phyloP scores from a whole-genome alignment of 352 stramenopile genomes.

The Pythium insidiosum region DNA sequence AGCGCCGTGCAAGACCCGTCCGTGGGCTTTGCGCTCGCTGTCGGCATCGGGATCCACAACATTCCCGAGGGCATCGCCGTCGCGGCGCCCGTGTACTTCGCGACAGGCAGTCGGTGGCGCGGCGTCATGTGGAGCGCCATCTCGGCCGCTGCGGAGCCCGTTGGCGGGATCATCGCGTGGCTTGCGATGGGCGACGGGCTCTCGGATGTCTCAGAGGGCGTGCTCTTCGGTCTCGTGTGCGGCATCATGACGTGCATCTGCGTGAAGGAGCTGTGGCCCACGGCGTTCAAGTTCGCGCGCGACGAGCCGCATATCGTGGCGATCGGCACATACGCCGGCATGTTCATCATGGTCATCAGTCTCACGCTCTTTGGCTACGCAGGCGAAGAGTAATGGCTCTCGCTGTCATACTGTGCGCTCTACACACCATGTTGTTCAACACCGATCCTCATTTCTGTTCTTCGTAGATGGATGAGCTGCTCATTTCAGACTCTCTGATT shows the following conservation, averaged over 20 bases:
- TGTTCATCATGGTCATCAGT: constrained; percentile 81
- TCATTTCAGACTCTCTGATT: too few relatives aligned
- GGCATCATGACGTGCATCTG: constrained; percentile 91
- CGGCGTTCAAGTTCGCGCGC: constrained; percentile 87
- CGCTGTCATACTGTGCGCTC: too few relatives aligned
- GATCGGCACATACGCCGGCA: constrained; percentile 65
- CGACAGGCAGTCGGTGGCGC: constrained; percentile 88
- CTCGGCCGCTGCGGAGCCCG: constrained; percentile 74
- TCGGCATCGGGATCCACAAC: constrained; percentile 96
- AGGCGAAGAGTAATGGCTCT: too few relatives aligned
- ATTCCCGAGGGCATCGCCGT: constrained; percentile 95
- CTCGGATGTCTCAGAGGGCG: constrained; percentile 37
- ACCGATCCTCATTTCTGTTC: not conserved
- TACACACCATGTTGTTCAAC: constrained; percentile 8
- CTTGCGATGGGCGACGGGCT: constrained; percentile 59
- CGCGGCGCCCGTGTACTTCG: constrained; percentile 95
- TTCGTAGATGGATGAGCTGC: not conserved
- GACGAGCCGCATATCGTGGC: constrained; percentile 81
- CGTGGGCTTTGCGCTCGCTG: constrained; percentile 87
- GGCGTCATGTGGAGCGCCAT: constrained; percentile 91
- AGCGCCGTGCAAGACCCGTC: constrained; percentile 82
- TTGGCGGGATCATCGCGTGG: constrained; percentile 77
- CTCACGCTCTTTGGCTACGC: constrained; percentile 85
- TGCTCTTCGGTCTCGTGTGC: constrained; percentile 83
- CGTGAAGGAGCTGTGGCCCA: constrained; percentile 83